Conservation (phyloP, 345 rosid species). For the Pistacia atlantica region DNA sequence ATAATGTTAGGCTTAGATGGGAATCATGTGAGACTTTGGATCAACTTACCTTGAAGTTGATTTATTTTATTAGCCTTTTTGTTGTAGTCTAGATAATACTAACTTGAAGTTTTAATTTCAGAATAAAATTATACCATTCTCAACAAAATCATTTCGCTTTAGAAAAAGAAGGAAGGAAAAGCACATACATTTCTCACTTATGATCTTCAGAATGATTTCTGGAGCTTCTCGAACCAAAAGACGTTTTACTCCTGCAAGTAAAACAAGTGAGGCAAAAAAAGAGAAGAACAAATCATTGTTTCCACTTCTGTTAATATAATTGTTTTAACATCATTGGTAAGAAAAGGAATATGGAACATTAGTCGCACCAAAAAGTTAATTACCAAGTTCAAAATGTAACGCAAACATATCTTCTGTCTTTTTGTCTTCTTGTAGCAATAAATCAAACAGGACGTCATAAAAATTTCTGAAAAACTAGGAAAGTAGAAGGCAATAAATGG, state of each 20-base stretch:
- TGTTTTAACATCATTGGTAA: not conserved
- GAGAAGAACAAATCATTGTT: too few species aligned
- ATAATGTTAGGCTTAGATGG: constrained; percentile 47
- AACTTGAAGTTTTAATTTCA: constrained; percentile 22
- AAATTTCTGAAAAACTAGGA: not conserved
- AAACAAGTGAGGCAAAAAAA: constrained; percentile 13
- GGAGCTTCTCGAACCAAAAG: constrained; percentile 5
- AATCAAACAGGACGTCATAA: constrained; percentile 2
- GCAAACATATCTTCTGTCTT: too few species aligned
- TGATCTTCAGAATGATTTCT: constrained; percentile 31
- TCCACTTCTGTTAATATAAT: too few species aligned
- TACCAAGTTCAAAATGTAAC: too few species aligned
- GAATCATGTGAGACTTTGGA: constrained; percentile 39
- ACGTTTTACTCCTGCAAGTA: constrained; percentile 20
- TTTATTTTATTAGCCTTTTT: constrained; percentile 24
- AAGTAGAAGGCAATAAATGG: too few species aligned
- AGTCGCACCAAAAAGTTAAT: not conserved
- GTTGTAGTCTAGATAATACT: constrained; percentile 24
- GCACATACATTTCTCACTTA: not conserved
- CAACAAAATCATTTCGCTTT: not conserved
- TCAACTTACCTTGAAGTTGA: constrained; percentile 31
- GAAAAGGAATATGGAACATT: too few species aligned
- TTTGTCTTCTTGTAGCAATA: too few species aligned
- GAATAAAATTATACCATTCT: constrained; percentile 21
- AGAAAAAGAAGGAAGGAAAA: constrained; percentile 16